These are phyloP conservation scores for Claviceps spartinae DNA, from an alignment of 2,329 filamentous ascomycete species.

Conservation along the genomic window DNA sequence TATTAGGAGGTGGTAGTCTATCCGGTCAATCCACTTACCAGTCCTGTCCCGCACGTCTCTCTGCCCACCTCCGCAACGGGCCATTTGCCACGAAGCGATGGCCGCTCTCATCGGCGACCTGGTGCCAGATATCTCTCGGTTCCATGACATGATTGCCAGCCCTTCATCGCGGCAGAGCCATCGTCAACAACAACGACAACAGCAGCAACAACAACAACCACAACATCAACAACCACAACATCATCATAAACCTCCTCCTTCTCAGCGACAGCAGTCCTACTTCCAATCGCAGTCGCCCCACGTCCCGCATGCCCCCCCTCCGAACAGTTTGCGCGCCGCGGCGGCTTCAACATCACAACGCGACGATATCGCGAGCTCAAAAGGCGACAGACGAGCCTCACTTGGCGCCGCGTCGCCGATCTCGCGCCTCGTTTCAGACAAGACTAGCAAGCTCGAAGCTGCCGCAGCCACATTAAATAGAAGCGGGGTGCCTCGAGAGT, in stretches of 20 bases:
- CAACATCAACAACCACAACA: background rate
- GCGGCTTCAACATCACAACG: conserved; percentile 10
- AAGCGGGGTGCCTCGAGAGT: conserved; percentile 29
- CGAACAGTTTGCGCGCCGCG: conserved; percentile 14
- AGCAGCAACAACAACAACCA: background rate
- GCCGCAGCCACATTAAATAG: conserved; percentile 14
- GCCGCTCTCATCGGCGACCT: conserved; percentile 56
- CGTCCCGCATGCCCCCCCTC: conserved; percentile 15
- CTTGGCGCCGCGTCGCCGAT: background rate
- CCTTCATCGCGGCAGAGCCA: conserved; percentile 32
- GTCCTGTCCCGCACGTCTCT: background rate
- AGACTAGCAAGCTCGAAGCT: conserved; percentile 1
- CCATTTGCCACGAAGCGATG: conserved; percentile 33
- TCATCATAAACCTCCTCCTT: conserved; percentile 13
- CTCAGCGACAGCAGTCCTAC: conserved; percentile 10
- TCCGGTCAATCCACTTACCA: background rate
- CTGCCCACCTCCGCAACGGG: conserved; percentile 1
- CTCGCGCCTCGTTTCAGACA: background rate
- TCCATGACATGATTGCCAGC: conserved; percentile 54
- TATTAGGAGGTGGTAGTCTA: background rate
- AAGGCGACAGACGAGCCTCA: background rate
- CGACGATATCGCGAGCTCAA: conserved; percentile 6
- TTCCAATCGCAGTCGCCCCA: conserved; percentile 8
- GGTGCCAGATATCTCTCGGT: conserved; percentile 57
- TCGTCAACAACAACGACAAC: conserved; percentile 19